These are phyloP conservation scores for Microdochium bolleyi DNA, from an alignment of 2,329 filamentous ascomycete species.

Conservation along the genomic window DNA sequence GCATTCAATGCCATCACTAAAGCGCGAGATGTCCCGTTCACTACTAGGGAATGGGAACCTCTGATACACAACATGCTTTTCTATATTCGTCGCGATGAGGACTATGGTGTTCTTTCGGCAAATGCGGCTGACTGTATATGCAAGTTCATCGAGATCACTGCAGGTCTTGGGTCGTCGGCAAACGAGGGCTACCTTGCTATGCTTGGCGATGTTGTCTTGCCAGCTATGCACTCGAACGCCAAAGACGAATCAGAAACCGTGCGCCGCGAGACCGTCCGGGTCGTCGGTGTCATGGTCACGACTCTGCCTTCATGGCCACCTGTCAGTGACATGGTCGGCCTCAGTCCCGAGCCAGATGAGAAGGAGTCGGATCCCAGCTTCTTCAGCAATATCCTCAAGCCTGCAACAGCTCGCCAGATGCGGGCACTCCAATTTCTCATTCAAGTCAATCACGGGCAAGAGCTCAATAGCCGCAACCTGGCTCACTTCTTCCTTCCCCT, in stretches of 20 bases:
- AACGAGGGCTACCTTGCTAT: constrained; percentile 47
- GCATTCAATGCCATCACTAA: constrained; percentile 70
- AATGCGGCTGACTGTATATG: constrained; percentile 79
- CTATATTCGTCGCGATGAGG: constrained; percentile 78
- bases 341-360: constrained; percentile 57
- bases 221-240: constrained; percentile 68
- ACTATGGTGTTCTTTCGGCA: constrained; percentile 71
- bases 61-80: constrained; percentile 84
- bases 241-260: constrained; percentile 77
- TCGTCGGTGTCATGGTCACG: constrained; percentile 72
- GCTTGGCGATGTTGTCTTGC: constrained; percentile 59
- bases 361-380: constrained; percentile 63
- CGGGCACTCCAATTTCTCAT: constrained; percentile 75
- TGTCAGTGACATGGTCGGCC: constrained; percentile 63
- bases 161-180: constrained; percentile 29
- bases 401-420: constrained; percentile 77
- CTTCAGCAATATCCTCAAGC: constrained; percentile 87
- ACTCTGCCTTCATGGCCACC: constrained; percentile 61
- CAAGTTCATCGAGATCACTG: constrained; percentile 62
- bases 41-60: constrained; percentile 73
- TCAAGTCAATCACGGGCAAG: constrained; percentile 52
- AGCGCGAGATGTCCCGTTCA: constrained; percentile 49
- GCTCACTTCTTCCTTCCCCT: constrained; percentile 84
- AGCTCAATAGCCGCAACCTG: constrained; percentile 69
- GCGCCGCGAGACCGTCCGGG: constrained; percentile 70